Evolutionary conservation across 2,329 filamentous ascomycete genomes (phyloP).

Genomic region (Didymellaceae sp.): DNA sequence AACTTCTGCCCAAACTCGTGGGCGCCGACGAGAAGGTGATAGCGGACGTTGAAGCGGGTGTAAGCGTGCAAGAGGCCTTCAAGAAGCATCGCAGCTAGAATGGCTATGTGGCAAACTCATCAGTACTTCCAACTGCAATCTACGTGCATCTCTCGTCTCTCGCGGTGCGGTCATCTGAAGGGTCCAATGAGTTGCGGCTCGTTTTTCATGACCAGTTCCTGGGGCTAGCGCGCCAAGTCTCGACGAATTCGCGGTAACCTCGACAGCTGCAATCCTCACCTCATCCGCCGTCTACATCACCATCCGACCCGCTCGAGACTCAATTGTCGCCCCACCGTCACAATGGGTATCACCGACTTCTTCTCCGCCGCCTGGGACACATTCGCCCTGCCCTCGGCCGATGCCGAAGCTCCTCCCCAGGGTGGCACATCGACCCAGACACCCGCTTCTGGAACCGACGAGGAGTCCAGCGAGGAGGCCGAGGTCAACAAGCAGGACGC

Average conservation of each 20-base stretch:
- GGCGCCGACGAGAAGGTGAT: conserved; percentile 53
- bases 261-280: conserved; percentile 27
- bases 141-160: neutral
- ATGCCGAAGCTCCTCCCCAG: conserved; percentile 54
- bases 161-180: neutral
- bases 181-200: conserved; percentile 28
- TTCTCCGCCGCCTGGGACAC: conserved; percentile 70
- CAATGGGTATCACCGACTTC: conserved; percentile 70
- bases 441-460: conserved; percentile 52
- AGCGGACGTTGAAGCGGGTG: conserved; percentile 67
- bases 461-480: conserved; percentile 51
- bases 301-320: conserved; percentile 26
- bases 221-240: conserved; percentile 25
- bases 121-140: neutral
- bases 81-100: conserved; percentile 55
- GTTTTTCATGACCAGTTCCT: conserved; percentile 33
- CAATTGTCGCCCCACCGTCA: conserved; percentile 43
- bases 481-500: conserved; percentile 53
- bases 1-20: conserved; percentile 58
- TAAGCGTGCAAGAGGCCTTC: conserved; percentile 71
- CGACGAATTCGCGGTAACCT: conserved; percentile 23
- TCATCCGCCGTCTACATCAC: conserved; percentile 31
- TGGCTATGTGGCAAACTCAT: neutral
- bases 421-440: conserved; percentile 49
- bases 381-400: conserved; percentile 59